Percentiles rank a stretch among this genome's conserved stretches.
Evolutionary conservation across 2,329 filamentous ascomycete species (phyloP).

Genomic region (Aspergillus aculeatinus): DNA sequence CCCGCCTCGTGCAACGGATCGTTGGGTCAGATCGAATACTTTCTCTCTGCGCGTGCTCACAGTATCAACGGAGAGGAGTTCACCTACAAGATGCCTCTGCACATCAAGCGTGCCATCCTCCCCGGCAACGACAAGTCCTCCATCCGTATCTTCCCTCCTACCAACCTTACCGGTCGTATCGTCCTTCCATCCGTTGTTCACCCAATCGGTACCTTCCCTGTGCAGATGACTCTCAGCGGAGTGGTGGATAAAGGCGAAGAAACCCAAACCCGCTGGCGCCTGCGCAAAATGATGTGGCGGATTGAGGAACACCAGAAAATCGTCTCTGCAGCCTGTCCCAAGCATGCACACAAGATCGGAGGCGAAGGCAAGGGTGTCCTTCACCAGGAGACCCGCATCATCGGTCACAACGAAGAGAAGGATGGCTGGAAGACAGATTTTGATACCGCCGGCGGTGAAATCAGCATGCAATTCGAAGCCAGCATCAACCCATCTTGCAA

Average conservation of each 20-base stretch:
- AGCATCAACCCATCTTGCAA: constrained; percentile 60
- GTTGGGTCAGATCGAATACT: constrained; percentile 74
- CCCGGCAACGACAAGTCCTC: constrained; percentile 82
- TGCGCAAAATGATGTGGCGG: constrained; percentile 89
- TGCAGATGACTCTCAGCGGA: constrained; percentile 81
- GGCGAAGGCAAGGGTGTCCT: constrained; percentile 67
- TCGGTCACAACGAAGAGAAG: constrained; percentile 80
- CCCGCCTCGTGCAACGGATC: constrained; percentile 76
- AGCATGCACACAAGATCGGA: constrained; percentile 67
- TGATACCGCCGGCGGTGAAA: constrained; percentile 64
- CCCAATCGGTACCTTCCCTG: constrained; percentile 76
- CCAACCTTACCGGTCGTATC: constrained; percentile 84
- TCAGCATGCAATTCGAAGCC: constrained; percentile 77
- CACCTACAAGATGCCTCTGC: constrained; percentile 65
- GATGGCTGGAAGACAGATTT: constrained; percentile 87
- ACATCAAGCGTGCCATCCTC: constrained; percentile 76
- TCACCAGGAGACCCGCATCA: constrained; percentile 72
- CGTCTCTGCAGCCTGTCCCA: constrained; percentile 74
- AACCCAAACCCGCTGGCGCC: constrained; percentile 77
- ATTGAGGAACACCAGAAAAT: constrained; percentile 84
- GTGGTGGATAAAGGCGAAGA: constrained; percentile 70
- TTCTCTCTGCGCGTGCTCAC: constrained; percentile 67
- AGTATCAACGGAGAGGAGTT: constrained; percentile 62
- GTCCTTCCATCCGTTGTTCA: constrained; percentile 81
- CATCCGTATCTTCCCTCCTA: constrained; percentile 92